These are phyloP conservation scores for Bipolaris bicolor DNA, from an alignment of 2,329 filamentous ascomycete genomes.

Conservation along the genomic window DNA sequence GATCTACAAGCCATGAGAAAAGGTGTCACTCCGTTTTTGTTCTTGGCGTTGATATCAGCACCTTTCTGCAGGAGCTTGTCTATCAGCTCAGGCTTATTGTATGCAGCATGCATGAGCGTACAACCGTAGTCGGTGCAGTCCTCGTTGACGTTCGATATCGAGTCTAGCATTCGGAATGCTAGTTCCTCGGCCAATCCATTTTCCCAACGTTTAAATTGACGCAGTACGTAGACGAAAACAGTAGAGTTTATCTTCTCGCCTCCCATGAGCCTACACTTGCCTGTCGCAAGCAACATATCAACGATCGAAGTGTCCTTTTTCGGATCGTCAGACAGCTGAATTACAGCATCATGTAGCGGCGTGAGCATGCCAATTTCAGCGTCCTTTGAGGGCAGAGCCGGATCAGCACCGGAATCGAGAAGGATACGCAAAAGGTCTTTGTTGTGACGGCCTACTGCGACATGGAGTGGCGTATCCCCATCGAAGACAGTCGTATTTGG, in stretches of 20 bases:
- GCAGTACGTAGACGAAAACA: not conserved
- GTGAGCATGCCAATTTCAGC: not conserved
- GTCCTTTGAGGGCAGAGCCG: not conserved
- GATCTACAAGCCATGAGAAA: not conserved
- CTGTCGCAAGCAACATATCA: not conserved
- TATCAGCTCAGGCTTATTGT: not conserved
- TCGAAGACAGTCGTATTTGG: conserved; percentile 18
- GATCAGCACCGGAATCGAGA: conserved; percentile 10
- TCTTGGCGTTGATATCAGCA: not conserved
- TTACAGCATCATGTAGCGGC: not conserved
- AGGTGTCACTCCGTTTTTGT: not conserved
- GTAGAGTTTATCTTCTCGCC: not conserved
- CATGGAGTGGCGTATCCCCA: conserved; percentile 20
- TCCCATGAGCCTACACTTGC: not conserved
- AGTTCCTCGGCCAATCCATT: not conserved
- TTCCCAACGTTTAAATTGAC: not conserved
- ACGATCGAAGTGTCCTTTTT: not conserved
- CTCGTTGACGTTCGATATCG: not conserved
- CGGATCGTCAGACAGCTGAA: not conserved
- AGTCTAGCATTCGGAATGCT: not conserved
- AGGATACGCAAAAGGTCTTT: conserved; percentile 18
- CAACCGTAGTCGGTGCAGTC: not conserved
- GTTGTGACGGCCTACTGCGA: conserved; percentile 18
- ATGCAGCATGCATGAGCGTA: not conserved
- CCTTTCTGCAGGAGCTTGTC: not conserved